Evolutionary conservation across 2,329 filamentous ascomycete genomes (phyloP).

Genomic region (Leptosphaerulina australis): DNA sequence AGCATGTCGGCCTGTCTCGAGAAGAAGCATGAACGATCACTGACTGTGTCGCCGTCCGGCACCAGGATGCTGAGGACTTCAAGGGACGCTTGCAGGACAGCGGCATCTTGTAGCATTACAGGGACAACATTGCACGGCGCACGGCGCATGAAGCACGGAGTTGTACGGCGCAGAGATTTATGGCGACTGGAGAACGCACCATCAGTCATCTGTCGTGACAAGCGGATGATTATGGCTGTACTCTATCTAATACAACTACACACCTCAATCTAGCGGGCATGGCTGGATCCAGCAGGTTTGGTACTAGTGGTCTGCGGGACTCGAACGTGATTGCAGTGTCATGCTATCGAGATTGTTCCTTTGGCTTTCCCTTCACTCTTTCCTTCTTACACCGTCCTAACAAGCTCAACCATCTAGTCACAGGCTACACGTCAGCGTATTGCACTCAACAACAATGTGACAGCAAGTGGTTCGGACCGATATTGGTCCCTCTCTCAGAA

Average conservation of each 20-base stretch:
- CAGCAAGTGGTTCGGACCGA: slow-evolving; percentile 34
- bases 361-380: slow-evolving; percentile 28
- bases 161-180: slow-evolving; percentile 13
- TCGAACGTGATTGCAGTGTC: slow-evolving; percentile 49
- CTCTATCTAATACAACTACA: slow-evolving; percentile 42
- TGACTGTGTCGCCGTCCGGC: slow-evolving; percentile 33
- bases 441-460: slow-evolving; percentile 22
- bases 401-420: slow-evolving; percentile 24
- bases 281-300: slow-evolving; percentile 39
- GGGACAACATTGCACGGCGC: slow-evolving; percentile 29
- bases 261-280: slow-evolving; percentile 29
- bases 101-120: slow-evolving; percentile 36
- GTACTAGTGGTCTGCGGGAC: slow-evolving; percentile 39
- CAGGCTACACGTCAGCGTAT: slow-evolving; percentile 16
- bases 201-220: slow-evolving; percentile 45
- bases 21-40: slow-evolving; percentile 29
- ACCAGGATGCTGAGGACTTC: slow-evolving; percentile 43
- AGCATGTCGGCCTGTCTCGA: slow-evolving; percentile 28
- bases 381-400: slow-evolving; percentile 24
- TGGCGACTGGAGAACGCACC: slow-evolving; percentile 44
- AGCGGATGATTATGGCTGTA: slow-evolving; percentile 48
- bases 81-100: slow-evolving; percentile 37
- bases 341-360: slow-evolving; percentile 46
- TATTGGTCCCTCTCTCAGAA: slow-evolving; percentile 30
- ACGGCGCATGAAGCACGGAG: slow-evolving; percentile 17